A percentile compares a stretch with the other conserved stretches of the same genome.
Evolutionary conservation across 1,284 basidiomycete genomes (phyloP).

Genomic region (Phylloporus sp.): DNA sequence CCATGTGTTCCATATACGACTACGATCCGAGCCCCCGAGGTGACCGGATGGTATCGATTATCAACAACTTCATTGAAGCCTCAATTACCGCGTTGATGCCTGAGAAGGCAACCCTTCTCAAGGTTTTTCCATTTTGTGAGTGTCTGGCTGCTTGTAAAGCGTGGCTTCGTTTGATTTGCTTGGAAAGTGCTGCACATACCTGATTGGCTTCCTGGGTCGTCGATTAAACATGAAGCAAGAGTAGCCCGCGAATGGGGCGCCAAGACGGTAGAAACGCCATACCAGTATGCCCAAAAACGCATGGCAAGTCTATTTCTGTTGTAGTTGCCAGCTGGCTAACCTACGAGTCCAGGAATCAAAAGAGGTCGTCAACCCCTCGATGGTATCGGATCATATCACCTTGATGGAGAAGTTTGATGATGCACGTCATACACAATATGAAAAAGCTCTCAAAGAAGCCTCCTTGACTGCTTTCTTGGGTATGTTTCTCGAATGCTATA

Average conservation of each 20-base stretch:
- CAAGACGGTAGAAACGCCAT: constrained; percentile 12
- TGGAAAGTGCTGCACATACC: constrained; percentile 17
- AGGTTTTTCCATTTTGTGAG: constrained; percentile 23
- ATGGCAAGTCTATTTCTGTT: constrained; percentile 18
- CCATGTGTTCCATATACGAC: constrained; percentile 23
- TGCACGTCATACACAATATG: constrained; percentile 19
- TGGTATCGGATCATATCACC: too few species aligned
- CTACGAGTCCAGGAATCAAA: too few species aligned
- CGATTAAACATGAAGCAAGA: constrained; percentile 6
- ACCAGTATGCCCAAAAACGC: constrained; percentile 17
- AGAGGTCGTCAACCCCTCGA: neutral
- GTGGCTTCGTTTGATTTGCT: too few species aligned
- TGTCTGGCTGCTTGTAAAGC: neutral
- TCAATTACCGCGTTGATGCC: neutral
- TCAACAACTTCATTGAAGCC: neutral
- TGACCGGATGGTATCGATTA: constrained; percentile 19
- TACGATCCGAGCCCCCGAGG: constrained; percentile 18
- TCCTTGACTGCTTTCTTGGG: constrained; percentile 30
- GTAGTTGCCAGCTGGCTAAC: neutral
- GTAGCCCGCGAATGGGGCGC: neutral
- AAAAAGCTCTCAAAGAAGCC: constrained; percentile 30
- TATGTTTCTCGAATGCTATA: constrained; percentile 1
- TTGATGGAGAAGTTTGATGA: constrained; percentile 26
- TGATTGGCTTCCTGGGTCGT: constrained; percentile 21
- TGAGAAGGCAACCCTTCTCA: constrained; percentile 12